Conservation (phyloP, 75 land plant species). For the Adiantum capillusveneris region DNA sequence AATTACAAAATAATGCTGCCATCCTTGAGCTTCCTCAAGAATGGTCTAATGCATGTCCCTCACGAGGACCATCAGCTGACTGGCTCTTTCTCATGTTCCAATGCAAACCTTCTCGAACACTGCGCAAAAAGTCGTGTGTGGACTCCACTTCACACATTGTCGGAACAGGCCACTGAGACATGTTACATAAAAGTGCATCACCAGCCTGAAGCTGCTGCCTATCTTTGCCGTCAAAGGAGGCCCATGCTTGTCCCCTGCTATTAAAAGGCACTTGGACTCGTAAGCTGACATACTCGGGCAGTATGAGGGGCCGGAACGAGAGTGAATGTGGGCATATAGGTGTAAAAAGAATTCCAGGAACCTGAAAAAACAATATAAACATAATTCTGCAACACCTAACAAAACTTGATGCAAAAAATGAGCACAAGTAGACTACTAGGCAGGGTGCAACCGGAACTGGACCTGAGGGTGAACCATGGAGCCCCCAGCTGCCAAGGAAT, state of each 20-base stretch:
- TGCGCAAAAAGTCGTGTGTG: constrained; percentile 70
- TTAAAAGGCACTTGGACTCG: constrained; percentile 73
- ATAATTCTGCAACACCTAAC: not conserved
- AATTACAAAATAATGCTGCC: too few relatives aligned
- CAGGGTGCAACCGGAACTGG: not conserved
- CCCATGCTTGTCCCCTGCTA: constrained; percentile 94
- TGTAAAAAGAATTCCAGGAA: constrained; percentile 93
- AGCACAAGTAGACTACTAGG: too few relatives aligned
- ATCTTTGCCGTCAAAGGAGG: constrained; percentile 89
- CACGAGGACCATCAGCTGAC: constrained; percentile 63
- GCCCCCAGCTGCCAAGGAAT: constrained; percentile 97
- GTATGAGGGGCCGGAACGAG: constrained; percentile 86
- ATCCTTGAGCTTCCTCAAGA: not conserved
- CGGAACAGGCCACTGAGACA: constrained; percentile 95
- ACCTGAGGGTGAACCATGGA: constrained; percentile 99
- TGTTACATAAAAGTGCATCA: constrained; percentile 74
- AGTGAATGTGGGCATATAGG: constrained; percentile 98
- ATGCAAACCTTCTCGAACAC: constrained; percentile 86
- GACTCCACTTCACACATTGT: constrained; percentile 82
- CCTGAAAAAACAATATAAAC: constrained; percentile 40
- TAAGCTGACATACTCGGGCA: constrained; percentile 84
- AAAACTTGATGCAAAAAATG: not conserved
- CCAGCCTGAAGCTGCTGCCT: constrained; percentile 65
- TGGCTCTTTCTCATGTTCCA: constrained; percentile 93
- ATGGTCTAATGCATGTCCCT: constrained; percentile 5